phyloP scores from a whole-genome alignment of 78 protist species.

The Dictyostelium capitatum region DNA sequence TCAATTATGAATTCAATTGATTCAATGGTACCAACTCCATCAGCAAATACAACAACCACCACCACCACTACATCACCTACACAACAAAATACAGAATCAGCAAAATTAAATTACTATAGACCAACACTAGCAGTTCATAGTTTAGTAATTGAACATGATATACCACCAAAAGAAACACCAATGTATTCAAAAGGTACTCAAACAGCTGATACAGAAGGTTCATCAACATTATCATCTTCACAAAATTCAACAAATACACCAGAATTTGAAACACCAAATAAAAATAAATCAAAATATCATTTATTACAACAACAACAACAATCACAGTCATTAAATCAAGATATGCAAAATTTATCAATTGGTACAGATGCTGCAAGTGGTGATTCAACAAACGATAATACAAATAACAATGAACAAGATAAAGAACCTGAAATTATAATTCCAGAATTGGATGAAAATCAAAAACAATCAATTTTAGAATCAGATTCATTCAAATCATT shows the following conservation, averaged over 20 bases:
- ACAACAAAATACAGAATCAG: too few relatives aligned
- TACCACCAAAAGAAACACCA: constrained; percentile 62
- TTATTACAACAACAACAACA: constrained; percentile 17
- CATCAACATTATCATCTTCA: not conserved
- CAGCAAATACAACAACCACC: constrained; percentile 18
- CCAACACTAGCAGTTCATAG: constrained; percentile 36
- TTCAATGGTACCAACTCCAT: constrained; percentile 45
- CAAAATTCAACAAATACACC: not conserved
- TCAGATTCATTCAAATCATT: constrained; percentile 71
- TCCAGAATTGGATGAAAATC: constrained; percentile 41
- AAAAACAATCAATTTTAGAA: constrained; percentile 34
- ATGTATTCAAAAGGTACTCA: constrained; percentile 52
- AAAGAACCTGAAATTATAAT: constrained; percentile 38
- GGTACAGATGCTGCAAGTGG: constrained; percentile 5
- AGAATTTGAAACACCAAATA: constrained; percentile 48
- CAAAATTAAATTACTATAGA: not conserved
- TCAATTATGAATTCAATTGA: constrained; percentile 35
- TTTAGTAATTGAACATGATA: constrained; percentile 48
- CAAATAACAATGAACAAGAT: not conserved
- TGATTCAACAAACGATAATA: not conserved
- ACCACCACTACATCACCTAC: not conserved
- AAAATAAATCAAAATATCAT: constrained; percentile 59
- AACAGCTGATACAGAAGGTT: not conserved
- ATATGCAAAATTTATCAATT: constrained; percentile 10
- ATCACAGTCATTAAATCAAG: constrained; percentile 7